Conservation (phyloP, 805 yeast genomes). For the Saturnispora dispora region DNA sequence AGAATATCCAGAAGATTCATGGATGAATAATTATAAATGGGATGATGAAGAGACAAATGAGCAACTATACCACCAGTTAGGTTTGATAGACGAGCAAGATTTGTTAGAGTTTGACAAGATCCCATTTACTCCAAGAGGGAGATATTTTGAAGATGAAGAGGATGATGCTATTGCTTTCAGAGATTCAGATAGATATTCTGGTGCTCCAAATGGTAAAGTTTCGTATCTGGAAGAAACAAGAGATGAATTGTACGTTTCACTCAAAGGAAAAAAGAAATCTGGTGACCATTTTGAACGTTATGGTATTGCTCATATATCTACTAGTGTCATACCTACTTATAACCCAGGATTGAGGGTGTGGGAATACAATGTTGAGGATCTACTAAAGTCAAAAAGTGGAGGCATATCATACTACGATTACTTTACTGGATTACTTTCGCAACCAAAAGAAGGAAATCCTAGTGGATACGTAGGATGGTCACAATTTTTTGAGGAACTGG, state of each 20-base stretch:
- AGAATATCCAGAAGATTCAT: conserved; percentile 16
- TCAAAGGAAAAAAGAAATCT: conserved; percentile 37
- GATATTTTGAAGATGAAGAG: conserved; percentile 16
- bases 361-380: conserved; percentile 58
- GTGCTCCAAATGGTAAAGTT: conserved; percentile 60
- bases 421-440: conserved; percentile 21
- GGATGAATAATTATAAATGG: conserved; percentile 15
- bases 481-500: conserved; percentile 9
- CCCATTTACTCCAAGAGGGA: conserved; percentile 3
- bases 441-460: conserved; percentile 26
- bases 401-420: background rate
- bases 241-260: conserved; percentile 40
- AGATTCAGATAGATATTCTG: conserved; percentile 37
- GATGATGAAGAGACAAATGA: conserved; percentile 11
- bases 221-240: conserved; percentile 52
- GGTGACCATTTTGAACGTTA: conserved; percentile 48
- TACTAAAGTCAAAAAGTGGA: background rate
- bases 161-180: conserved; percentile 15
- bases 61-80: conserved; percentile 8
- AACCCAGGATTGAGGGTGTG: conserved; percentile 77
- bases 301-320: conserved; percentile 57
- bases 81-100: conserved; percentile 2
- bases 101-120: background rate
- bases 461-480: conserved; percentile 9
- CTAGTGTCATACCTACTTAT: conserved; percentile 77